Conservation (phyloP, 441 rosid species). For the Jatropha multifida region DNA sequence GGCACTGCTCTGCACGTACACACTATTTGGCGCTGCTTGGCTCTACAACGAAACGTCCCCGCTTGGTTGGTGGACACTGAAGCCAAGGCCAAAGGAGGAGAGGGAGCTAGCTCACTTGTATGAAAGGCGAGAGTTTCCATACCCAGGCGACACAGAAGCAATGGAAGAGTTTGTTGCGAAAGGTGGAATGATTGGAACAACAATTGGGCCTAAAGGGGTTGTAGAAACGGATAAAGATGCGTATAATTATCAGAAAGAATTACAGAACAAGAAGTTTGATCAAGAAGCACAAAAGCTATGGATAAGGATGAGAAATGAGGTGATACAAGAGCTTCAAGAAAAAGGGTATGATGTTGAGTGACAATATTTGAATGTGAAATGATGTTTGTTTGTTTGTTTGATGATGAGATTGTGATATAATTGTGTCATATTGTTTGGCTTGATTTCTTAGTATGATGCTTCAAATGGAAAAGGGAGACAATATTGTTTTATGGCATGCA, state of each 20-base stretch:
- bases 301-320: constrained; percentile 87
- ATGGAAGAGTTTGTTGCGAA: constrained; percentile 83
- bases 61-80: constrained; percentile 90
- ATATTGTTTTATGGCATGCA: background rate
- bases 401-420: background rate
- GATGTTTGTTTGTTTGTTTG: background rate
- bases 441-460: constrained; percentile 11
- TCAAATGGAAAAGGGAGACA: background rate
- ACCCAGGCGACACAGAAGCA: constrained; percentile 80
- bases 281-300: constrained; percentile 70
- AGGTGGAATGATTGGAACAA: constrained; percentile 77
- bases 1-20: constrained; percentile 65
- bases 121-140: constrained; percentile 67
- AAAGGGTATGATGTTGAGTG: constrained; percentile 67
- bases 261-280: constrained; percentile 67
- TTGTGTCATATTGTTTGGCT: constrained; percentile 3
- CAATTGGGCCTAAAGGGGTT: constrained; percentile 68
- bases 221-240: constrained; percentile 54
- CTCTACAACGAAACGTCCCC: constrained; percentile 74
- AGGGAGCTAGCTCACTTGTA: constrained; percentile 67
- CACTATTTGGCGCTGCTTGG: constrained; percentile 66
- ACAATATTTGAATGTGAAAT: background rate
- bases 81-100: constrained; percentile 85
- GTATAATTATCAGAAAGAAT: constrained; percentile 49
- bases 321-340: constrained; percentile 69